These are phyloP conservation scores for Bipolaris gigantea DNA, from an alignment of 2,329 filamentous ascomycete genomes.

Conservation along the genomic window DNA sequence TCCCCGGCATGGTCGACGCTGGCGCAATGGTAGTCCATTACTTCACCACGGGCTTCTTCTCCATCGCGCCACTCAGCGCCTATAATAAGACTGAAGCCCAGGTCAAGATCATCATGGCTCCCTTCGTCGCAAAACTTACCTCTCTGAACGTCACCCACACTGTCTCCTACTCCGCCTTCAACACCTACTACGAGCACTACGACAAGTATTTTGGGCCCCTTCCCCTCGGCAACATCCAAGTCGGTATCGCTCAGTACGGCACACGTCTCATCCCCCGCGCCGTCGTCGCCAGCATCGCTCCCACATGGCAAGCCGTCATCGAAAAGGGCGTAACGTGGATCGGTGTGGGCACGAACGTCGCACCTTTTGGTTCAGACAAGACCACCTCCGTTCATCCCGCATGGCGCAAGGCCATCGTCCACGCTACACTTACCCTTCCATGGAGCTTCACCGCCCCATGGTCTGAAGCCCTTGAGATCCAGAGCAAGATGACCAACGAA, in stretches of 20 bases:
- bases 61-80: conserved; percentile 23
- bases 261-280: conserved; percentile 21
- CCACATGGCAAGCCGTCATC: conserved; percentile 20
- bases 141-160: conserved; percentile 18
- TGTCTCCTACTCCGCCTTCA: conserved; percentile 15
- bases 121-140: conserved; percentile 19
- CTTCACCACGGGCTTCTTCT: conserved; percentile 21
- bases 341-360: conserved; percentile 20
- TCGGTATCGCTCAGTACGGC: conserved; percentile 25
- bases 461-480: conserved; percentile 19
- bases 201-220: conserved; percentile 28
- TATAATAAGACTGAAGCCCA: conserved; percentile 22
- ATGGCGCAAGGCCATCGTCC: conserved; percentile 25
- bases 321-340: conserved; percentile 26
- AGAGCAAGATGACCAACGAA: conserved; percentile 23
- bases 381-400: conserved; percentile 28
- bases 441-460: conserved; percentile 26
- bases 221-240: conserved; percentile 23
- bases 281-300: conserved; percentile 14
- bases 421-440: conserved; percentile 20
- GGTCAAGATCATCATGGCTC: conserved; percentile 21
- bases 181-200: conserved; percentile 27
- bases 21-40: conserved; percentile 22
- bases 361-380: conserved; percentile 14
- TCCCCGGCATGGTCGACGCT: conserved; percentile 25